Conservation (phyloP, 768 basidiomycete species). For the Kwoniella dendrophila region DNA sequence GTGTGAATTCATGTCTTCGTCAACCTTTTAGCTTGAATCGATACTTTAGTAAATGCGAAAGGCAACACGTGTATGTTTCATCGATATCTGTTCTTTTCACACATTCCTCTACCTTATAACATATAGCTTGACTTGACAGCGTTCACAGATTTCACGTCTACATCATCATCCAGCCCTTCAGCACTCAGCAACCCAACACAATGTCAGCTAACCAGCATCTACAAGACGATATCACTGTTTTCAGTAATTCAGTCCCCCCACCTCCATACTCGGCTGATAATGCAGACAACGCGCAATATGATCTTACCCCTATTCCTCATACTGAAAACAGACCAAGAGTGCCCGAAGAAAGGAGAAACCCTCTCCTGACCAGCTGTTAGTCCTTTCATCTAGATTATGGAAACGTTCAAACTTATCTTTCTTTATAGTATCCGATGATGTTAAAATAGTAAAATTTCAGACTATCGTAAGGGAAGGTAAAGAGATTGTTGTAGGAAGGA, state of each 20-base stretch:
- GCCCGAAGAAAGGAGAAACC: slow-evolving; percentile 41
- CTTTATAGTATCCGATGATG: slow-evolving; percentile 50
- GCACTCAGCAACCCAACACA: neutral
- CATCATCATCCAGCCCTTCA: neutral
- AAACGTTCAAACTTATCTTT: slow-evolving; percentile 1
- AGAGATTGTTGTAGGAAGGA: slow-evolving; percentile 82
- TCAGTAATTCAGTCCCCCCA: slow-evolving; percentile 37
- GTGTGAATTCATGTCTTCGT: slow-evolving; percentile 4
- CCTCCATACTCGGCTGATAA: slow-evolving; percentile 31
- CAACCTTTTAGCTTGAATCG: too few relatives aligned
- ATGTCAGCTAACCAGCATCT: slow-evolving; percentile 3
- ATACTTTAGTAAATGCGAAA: too few relatives aligned
- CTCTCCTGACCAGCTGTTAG: slow-evolving; percentile 39
- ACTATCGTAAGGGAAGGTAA: slow-evolving; percentile 82
- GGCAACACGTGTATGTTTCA: too few relatives aligned
- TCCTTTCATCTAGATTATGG: neutral
- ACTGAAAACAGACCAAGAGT: slow-evolving; percentile 40
- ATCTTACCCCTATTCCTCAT: slow-evolving; percentile 41
- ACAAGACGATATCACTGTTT: slow-evolving; percentile 30
- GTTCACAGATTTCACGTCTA: too few relatives aligned
- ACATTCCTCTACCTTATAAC: too few relatives aligned
- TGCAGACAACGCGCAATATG: slow-evolving; percentile 25
- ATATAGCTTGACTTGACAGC: too few relatives aligned
- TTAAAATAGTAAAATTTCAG: slow-evolving; percentile 76
- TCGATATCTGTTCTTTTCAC: too few relatives aligned